These are phyloP conservation scores for Podaxis mareebaensis DNA, from an alignment of 768 basidiomycete genomes.

Conservation along the genomic window DNA sequence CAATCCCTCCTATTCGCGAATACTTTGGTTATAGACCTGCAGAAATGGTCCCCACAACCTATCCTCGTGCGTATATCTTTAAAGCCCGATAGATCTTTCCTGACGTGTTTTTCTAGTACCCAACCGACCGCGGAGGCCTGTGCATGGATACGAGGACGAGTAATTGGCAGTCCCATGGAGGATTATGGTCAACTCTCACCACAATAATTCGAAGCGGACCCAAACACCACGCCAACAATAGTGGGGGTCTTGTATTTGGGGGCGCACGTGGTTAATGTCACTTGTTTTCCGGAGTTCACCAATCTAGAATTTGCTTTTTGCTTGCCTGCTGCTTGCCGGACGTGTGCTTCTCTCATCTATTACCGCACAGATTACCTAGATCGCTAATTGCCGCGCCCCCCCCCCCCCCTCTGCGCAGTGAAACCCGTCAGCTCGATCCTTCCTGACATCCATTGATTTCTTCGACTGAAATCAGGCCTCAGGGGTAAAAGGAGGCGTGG, in stretches of 20 bases:
- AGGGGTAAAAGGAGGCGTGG: too few relatives aligned
- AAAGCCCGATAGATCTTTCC: background rate
- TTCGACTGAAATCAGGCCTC: too few relatives aligned
- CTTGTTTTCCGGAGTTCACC: background rate
- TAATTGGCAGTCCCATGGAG: constrained; percentile 16
- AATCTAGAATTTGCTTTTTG: background rate
- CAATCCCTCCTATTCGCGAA: constrained; percentile 78
- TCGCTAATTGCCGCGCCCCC: background rate
- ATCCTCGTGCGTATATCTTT: constrained; percentile 62
- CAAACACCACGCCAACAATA: background rate
- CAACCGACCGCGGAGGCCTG: constrained; percentile 64
- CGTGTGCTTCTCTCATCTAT: background rate
- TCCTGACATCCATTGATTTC: too few relatives aligned
- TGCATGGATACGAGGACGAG: constrained; percentile 76
- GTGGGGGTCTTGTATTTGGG: too few relatives aligned
- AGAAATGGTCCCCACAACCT: constrained; percentile 72
- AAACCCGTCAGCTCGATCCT: background rate
- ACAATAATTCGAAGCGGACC: background rate
- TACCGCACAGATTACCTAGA: background rate
- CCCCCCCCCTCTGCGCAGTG: background rate
- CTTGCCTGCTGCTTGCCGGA: background rate
- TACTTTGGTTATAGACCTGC: constrained; percentile 71
- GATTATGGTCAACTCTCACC: background rate
- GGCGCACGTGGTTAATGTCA: background rate
- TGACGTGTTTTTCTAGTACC: constrained; percentile 49